Conservation (phyloP, 371 early-diverging fungal species). For the Spraguea lophii region DNA sequence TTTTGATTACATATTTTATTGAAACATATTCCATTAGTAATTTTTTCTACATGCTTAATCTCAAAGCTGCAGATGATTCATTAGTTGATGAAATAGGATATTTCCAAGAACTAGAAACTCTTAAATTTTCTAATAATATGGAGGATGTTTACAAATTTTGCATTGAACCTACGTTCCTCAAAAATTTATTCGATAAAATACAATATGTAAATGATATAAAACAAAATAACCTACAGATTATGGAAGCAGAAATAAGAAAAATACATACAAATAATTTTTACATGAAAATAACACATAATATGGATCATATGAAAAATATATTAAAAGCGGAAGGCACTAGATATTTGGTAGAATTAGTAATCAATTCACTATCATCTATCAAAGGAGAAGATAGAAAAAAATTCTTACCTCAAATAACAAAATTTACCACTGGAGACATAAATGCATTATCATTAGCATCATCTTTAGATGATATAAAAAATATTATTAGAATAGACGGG, state of each 20-base stretch:
- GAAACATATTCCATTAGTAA: conserved; percentile 35
- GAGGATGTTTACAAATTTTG: conserved; percentile 39
- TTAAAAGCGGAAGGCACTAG: conserved; percentile 37
- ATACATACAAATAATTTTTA: conserved; percentile 24
- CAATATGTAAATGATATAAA: conserved; percentile 28
- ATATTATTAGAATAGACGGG: conserved; percentile 4
- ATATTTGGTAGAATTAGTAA: conserved; percentile 35
- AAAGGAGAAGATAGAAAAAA: conserved; percentile 14
- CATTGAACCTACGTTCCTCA: conserved; percentile 36
- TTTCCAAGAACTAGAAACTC: conserved; percentile 32
- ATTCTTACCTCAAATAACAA: conserved; percentile 22
- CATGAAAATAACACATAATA: background rate
- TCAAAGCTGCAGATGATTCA: conserved; percentile 20
- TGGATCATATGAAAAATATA: conserved; percentile 21
- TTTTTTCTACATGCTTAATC: conserved; percentile 31
- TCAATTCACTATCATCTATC: conserved; percentile 22
- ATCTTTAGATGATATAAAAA: conserved; percentile 32
- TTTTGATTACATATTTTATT: conserved; percentile 26
- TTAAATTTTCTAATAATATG: conserved; percentile 35
- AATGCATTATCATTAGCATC: conserved; percentile 8
- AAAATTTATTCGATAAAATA: conserved; percentile 22
- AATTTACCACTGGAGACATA: conserved; percentile 8
- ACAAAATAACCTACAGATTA: conserved; percentile 27
- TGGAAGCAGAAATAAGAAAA: conserved; percentile 26
- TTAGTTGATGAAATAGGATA: conserved; percentile 33